Evolutionary conservation across 805 yeast species (phyloP).

Genomic region (Candida incommunis): DNA sequence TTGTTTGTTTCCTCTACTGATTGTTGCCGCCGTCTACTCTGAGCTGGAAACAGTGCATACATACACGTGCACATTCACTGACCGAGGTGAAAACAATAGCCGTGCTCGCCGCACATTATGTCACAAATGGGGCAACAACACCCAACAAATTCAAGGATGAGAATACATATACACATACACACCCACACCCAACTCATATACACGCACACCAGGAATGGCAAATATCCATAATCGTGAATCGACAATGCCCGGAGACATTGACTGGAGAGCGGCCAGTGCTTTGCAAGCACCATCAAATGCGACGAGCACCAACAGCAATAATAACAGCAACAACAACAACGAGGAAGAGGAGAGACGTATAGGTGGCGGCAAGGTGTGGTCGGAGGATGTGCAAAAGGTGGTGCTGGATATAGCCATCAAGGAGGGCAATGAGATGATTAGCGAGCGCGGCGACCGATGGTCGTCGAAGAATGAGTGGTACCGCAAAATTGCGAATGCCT

Average conservation of each 20-base stretch:
- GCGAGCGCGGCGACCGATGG: neutral
- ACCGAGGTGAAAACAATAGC: too few relatives aligned
- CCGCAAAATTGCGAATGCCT: neutral
- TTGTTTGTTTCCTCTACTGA: too few relatives aligned
- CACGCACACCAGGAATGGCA: neutral
- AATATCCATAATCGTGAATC: too few relatives aligned
- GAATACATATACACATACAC: neutral
- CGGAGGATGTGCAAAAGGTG: neutral
- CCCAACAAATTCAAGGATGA: too few relatives aligned
- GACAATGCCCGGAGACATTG: too few relatives aligned
- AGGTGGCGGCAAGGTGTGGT: neutral
- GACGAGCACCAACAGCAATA: too few relatives aligned
- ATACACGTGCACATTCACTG: too few relatives aligned
- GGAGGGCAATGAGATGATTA: slow-evolving; percentile 1
- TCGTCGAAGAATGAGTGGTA: neutral
- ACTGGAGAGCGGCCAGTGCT: too few relatives aligned
- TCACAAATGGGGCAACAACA: too few relatives aligned
- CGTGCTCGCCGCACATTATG: too few relatives aligned
- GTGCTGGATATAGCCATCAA: neutral
- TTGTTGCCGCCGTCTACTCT: too few relatives aligned
- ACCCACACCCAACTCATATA: neutral
- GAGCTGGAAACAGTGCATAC: too few relatives aligned
- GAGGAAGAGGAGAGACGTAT: neutral
- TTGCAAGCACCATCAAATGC: neutral
- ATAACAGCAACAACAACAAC: neutral